Evolutionary conservation across 2,329 filamentous ascomycete species (phyloP), one percentile per base, ranked within the genome.

Genomic region (Cordyceps javanica): DNA sequence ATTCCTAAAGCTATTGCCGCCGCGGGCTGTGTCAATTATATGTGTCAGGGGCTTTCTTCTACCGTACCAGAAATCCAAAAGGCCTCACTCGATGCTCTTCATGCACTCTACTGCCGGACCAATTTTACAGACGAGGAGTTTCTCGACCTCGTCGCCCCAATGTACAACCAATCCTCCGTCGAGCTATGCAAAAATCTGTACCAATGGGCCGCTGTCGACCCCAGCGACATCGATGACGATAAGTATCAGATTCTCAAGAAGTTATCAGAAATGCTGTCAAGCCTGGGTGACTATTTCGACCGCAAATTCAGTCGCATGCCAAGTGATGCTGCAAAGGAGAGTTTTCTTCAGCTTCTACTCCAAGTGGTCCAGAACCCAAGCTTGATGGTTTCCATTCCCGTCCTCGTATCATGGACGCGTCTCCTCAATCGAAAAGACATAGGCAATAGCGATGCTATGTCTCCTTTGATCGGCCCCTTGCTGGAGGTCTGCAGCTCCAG

Each of bases 211-310:
- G 73, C 85, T 11, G 86, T 93, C 44, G 88, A 91, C 62, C 82
- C 90, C 3, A 83, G 90, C 59, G 88, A 96, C 64, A 85, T 96
- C 59, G 90, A 97, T 63, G 91, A 96, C 66, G 87, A 91, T 67
- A 95, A 91, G 69, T 97, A 99, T 69, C 85, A 90, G 57, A 85
- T 97, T 64, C 86, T 90, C 41, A 97, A 97, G 75, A 97, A 96
- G 72, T 83, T 97, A 48, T 91, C 92, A 1, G 94, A 99, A 82
- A 89, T 91, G 79, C 78, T 97, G 10, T 93, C 92, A 25, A 90
- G 89, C 65, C 77, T 97, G 16, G 91, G 89, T 19, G 88, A 89
- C 62, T 93, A 92, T 66, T 81, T 97, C 60, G 90, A 94, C 66
- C 84, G 89, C 61, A 90, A 90, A 62, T 87, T 87, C 60, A 77